A percentile compares a stretch with the other conserved stretches of the same genome.
phyloP scores from a whole-genome alignment of 2,329 filamentous ascomycete genomes.

The Pseudogymnoascus sp. region DNA sequence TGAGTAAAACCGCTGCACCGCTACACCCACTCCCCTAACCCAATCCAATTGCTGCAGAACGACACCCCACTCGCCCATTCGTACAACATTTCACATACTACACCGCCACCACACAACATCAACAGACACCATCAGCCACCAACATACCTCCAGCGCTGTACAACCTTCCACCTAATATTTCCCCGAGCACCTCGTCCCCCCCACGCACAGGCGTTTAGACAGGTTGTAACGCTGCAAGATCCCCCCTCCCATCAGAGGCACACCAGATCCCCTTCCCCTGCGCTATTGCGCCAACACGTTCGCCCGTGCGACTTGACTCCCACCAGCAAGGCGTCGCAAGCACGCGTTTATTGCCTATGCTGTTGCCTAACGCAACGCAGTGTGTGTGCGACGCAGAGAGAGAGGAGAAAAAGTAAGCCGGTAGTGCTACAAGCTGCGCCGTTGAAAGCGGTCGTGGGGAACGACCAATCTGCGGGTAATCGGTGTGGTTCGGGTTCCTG shows the following conservation, averaged over 20 bases:
- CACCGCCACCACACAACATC: not conserved
- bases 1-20: not conserved
- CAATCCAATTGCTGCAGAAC: not conserved
- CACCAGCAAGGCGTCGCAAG: not conserved
- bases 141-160: not conserved
- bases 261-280: not conserved
- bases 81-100: no score
- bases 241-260: not conserved
- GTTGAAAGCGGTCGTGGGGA: not conserved
- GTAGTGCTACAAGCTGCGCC: not conserved
- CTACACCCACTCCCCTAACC: constrained; percentile 1
- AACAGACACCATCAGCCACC: not conserved
- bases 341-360: not conserved
- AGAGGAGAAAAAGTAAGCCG: not conserved
- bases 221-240: not conserved
- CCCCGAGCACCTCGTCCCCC: not conserved
- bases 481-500: not conserved
- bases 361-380: not conserved
- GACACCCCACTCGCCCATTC: not conserved
- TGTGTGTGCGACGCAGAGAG: not conserved
- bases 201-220: not conserved
- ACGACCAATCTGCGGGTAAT: not conserved
- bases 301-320: not conserved
- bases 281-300: not conserved
- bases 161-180: not conserved